Conservation (phyloP, 192 early-diverging fungal species). For the Coemansia sp. region DNA sequence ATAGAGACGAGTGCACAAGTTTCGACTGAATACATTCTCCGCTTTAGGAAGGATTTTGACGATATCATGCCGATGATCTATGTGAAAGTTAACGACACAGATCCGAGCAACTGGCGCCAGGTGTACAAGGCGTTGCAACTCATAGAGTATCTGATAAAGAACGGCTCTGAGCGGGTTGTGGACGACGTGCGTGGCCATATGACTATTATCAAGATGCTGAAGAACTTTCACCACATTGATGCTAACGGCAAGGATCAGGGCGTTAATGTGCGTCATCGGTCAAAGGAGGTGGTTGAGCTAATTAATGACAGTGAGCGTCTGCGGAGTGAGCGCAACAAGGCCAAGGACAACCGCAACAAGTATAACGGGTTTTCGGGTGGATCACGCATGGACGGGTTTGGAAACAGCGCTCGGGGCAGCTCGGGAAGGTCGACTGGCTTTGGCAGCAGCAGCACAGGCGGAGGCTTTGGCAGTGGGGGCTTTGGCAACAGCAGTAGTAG, state of each 20-base stretch:
- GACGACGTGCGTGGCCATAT: conserved; percentile 83
- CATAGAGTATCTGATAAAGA: conserved; percentile 92
- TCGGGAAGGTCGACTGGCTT: conserved; percentile 61
- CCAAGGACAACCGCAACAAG: conserved; percentile 85
- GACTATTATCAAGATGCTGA: conserved; percentile 84
- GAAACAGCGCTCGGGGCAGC: not conserved
- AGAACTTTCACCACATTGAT: conserved; percentile 87
- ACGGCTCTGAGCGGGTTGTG: conserved; percentile 90
- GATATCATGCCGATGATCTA: conserved; percentile 96
- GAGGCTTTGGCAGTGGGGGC: conserved; percentile 65
- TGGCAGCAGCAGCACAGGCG: conserved; percentile 58
- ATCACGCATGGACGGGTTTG: conserved; percentile 22
- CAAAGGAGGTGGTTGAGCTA: conserved; percentile 87
- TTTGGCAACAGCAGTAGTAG: conserved; percentile 28
- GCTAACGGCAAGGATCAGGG: conserved; percentile 97
- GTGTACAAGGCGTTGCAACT: conserved; percentile 96
- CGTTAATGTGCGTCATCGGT: conserved; percentile 84
- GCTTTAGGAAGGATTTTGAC: conserved; percentile 78
- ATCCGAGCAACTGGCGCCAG: conserved; percentile 84
- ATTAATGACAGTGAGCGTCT: conserved; percentile 75
- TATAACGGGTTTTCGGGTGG: conserved; percentile 76
- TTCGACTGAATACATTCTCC: not conserved
- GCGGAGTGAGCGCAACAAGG: conserved; percentile 84
- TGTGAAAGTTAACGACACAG: conserved; percentile 80
- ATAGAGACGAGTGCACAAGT: not conserved